Evolutionary conservation across 768 basidiomycete species (phyloP).

Genomic region (Leccinum boreale): DNA sequence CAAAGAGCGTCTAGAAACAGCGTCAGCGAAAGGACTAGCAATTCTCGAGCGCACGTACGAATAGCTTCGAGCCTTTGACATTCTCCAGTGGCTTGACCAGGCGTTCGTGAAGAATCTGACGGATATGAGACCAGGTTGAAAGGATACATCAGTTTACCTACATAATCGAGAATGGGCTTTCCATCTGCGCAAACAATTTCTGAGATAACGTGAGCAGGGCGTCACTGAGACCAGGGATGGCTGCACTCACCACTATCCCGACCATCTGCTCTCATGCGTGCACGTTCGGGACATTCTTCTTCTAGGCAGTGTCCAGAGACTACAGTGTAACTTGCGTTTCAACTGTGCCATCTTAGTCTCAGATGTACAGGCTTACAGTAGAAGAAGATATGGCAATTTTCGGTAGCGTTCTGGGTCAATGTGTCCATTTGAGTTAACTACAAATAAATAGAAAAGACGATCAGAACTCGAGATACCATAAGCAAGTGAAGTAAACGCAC

Average conservation of each 20-base stretch:
- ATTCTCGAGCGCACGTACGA: constrained; percentile 8
- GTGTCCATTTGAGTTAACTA: constrained; percentile 38
- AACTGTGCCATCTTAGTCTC: background rate
- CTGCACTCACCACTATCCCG: constrained; percentile 42
- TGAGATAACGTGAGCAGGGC: background rate
- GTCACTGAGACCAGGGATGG: background rate
- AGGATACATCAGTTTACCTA: background rate
- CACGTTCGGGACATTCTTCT: constrained; percentile 22
- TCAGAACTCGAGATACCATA: background rate
- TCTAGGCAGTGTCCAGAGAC: constrained; percentile 20
- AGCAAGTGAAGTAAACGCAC: background rate
- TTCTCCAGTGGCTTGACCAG: constrained; percentile 19
- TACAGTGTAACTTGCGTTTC: background rate
- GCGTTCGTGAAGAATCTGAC: constrained; percentile 19
- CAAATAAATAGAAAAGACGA: background rate
- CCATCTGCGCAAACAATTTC: constrained; percentile 22
- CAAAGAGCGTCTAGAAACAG: constrained; percentile 23
- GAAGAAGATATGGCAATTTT: constrained; percentile 50
- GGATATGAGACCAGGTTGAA: background rate
- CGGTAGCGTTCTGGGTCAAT: constrained; percentile 39
- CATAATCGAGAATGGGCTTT: constrained; percentile 21
- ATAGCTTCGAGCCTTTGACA: constrained; percentile 17
- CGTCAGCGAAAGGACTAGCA: background rate
- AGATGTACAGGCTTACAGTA: constrained; percentile 40
- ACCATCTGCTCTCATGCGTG: constrained; percentile 41